Base-by-base conservation (phyloP, 306 rosid genomes). In the Castanea sativa region DNA sequence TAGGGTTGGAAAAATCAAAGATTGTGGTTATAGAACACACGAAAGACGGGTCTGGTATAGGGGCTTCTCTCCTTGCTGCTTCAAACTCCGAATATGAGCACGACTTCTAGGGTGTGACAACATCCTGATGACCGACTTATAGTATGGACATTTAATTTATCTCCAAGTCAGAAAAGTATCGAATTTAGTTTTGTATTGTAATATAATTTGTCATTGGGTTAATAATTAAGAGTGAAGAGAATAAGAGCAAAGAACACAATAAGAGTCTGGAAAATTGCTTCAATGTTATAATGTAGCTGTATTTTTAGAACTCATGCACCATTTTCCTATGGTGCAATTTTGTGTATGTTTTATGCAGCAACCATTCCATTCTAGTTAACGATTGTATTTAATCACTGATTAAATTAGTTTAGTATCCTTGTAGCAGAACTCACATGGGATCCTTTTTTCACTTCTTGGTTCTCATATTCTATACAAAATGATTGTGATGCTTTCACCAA, bases 21-120 rank as follows among this genome's bases (percentile, higher is more conserved):
- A 78, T 85, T 64, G 86, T 94, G 53, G 83, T 88, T 1, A 90
- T 92, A 72, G 92, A 91, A 45, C 97, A 85, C 85, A 68, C 91
- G 4, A 94, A 92, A 79, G 97, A 94, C 79, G 97, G 99, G 56
- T 94, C 99, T 75, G 95, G 97, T 51, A 90, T 91, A 63, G 99
- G 99, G 23, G 97, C 97, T 81, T 95, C 99, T 82, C 92, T 92
- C 13, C 89, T 94, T 89, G 97, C 99, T 53, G 99, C 99, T 76
- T 76, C 99, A 45, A 94, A 94, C 79, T 94, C 99, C 71, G 85
- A 69, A 76, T 90, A 92, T 81, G 76, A 55, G 23, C 86, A 87
- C 65, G 73, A 81, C 41, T 85, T 69, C 25, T 89, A 86, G 77
- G 63, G 16, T 71, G 18, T 19, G 3, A 33, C 11, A 3, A 15